These are phyloP conservation scores for Lentinus brumalis DNA, from an alignment of 768 basidiomycete species.

Conservation along the genomic window DNA sequence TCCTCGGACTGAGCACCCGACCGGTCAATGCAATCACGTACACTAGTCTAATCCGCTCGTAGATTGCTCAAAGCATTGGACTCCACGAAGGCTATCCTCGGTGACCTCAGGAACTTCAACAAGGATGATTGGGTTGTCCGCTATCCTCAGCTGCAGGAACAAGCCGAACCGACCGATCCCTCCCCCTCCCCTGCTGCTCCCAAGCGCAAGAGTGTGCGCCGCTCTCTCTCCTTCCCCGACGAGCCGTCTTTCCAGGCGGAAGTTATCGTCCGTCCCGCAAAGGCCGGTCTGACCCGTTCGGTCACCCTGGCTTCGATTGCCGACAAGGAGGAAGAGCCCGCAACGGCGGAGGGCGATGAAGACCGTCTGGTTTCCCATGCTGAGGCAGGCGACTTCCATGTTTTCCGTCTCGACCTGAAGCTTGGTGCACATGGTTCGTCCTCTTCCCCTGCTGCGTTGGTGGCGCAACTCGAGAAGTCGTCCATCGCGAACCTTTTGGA, in stretches of 20 bases:
- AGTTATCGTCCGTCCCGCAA: conserved; percentile 57
- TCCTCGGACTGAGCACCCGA: not conserved
- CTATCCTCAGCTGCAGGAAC: conserved; percentile 76
- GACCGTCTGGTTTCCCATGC: conserved; percentile 41
- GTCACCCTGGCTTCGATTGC: conserved; percentile 57
- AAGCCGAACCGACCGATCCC: conserved; percentile 32
- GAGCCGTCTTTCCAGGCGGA: conserved; percentile 70
- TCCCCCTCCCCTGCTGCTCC: conserved; percentile 26
- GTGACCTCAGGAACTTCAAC: conserved; percentile 78
- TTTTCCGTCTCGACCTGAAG: conserved; percentile 91
- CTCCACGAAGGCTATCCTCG: conserved; percentile 65
- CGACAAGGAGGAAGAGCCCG: conserved; percentile 47
- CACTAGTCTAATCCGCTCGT: conserved; percentile 6
- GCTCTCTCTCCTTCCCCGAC: conserved; percentile 84
- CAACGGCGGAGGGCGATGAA: conserved; percentile 28
- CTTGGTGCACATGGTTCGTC: conserved; percentile 74
- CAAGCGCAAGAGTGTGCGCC: conserved; percentile 51
- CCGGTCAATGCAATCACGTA: not conserved
- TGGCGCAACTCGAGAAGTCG: conserved; percentile 88
- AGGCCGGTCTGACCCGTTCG: conserved; percentile 54
- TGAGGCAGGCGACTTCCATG: conserved; percentile 68
- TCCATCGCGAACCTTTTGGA: conserved; percentile 92
- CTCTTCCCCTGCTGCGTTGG: conserved; percentile 67
- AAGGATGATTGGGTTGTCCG: conserved; percentile 85
- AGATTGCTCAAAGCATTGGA: conserved; percentile 82